These are phyloP conservation scores for Zygosaccharomyces bisporus DNA, from an alignment of 805 yeast genomes.

Conservation along the genomic window DNA sequence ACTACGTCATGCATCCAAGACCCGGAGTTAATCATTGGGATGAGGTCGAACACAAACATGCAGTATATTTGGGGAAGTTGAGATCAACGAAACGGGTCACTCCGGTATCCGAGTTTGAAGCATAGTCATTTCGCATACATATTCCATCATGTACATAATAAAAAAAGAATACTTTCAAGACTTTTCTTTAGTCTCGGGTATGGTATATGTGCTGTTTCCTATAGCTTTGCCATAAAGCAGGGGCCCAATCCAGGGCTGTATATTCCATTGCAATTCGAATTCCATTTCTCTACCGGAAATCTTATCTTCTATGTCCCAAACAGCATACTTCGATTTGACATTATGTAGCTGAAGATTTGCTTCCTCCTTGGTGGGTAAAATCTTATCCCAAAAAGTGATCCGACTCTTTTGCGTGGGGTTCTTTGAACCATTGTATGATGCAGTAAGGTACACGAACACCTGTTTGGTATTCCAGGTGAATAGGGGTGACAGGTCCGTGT, in stretches of 20 bases:
- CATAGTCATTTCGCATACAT: slow-evolving; percentile 1
- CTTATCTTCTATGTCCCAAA: slow-evolving; percentile 73
- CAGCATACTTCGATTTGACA: slow-evolving; percentile 69
- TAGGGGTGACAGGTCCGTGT: slow-evolving; percentile 67
- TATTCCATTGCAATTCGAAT: slow-evolving; percentile 78
- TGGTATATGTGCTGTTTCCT: slow-evolving; percentile 19
- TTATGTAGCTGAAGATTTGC: slow-evolving; percentile 54
- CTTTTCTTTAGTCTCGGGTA: not conserved
- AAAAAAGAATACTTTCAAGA: not conserved
- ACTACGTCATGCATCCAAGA: slow-evolving; percentile 28
- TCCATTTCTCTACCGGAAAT: slow-evolving; percentile 61
- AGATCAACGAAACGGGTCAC: slow-evolving; percentile 18
- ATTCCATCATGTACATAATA: slow-evolving; percentile 4
- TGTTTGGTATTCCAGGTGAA: slow-evolving; percentile 98
- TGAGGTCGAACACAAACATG: slow-evolving; percentile 19
- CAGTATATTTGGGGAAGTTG: slow-evolving; percentile 18
- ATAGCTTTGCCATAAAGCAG: slow-evolving; percentile 60
- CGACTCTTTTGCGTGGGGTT: slow-evolving; percentile 47
- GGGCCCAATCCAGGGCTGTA: slow-evolving; percentile 89
- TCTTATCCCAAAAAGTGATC: slow-evolving; percentile 89
- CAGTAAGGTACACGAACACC: slow-evolving; percentile 85
- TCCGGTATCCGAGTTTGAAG: slow-evolving; percentile 12
- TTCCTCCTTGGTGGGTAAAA: slow-evolving; percentile 54
- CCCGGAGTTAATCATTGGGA: slow-evolving; percentile 25
- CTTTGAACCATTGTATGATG: slow-evolving; percentile 60